Conservation (phyloP, 352 stramenopile genomes). For the Peronospora destructor region DNA sequence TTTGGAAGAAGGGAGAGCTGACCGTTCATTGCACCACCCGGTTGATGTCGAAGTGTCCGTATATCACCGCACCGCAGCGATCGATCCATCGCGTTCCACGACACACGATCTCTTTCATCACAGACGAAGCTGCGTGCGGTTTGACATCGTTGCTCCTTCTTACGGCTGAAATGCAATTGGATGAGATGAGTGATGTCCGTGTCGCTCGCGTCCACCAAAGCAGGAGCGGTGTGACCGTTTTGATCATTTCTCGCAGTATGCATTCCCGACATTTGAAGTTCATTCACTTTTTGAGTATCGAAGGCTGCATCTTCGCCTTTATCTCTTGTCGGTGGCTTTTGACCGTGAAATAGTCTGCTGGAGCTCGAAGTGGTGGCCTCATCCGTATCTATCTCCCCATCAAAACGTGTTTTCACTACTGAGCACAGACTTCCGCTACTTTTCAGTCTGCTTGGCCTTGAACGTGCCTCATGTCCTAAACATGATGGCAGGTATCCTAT, state of each 20-base stretch:
- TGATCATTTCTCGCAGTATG: constrained; percentile 57
- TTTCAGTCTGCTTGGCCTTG: constrained; percentile 44
- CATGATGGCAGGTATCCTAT: constrained; percentile 20
- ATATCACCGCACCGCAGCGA: too few relatives aligned
- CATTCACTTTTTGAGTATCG: constrained; percentile 33
- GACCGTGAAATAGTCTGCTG: constrained; percentile 37
- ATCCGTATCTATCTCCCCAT: constrained; percentile 42
- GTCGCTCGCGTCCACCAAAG: constrained; percentile 49
- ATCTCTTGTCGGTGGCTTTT: constrained; percentile 23
- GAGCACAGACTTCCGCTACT: constrained; percentile 16
- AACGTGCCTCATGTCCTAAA: constrained; percentile 61
- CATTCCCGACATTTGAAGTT: constrained; percentile 28
- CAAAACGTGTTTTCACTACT: constrained; percentile 33
- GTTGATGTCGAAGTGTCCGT: too few relatives aligned
- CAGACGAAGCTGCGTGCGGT: constrained; percentile 6
- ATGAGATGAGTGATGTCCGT: constrained; percentile 55
- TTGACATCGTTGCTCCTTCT: constrained; percentile 16
- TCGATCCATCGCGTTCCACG: too few relatives aligned
- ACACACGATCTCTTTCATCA: constrained; percentile 66
- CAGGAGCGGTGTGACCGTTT: constrained; percentile 34
- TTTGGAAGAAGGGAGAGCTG: too few relatives aligned
- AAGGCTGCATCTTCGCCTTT: constrained; percentile 25
- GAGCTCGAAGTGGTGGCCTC: constrained; percentile 24
- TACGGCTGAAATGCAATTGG: constrained; percentile 48
- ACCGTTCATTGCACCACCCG: too few relatives aligned